Base-by-base conservation (phyloP, 2,329 filamentous ascomycete species). In the Trichoderma guizhouense region DNA sequence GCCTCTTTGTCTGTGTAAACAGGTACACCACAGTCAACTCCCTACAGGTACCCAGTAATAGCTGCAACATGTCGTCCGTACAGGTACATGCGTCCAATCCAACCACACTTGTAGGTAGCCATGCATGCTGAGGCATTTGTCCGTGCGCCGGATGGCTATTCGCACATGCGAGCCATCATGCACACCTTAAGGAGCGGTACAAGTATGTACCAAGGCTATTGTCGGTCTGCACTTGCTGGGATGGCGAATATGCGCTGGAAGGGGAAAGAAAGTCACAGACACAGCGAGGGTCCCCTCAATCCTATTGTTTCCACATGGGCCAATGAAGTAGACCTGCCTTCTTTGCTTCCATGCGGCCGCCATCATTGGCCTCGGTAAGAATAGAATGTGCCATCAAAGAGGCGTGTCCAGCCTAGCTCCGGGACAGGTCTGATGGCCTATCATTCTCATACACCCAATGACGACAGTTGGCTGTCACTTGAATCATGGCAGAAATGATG, bases 401-500 rank as follows among this genome's bases (percentile, higher is more conserved):
- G 30, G 18, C 53, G 58, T 43, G 67, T 39, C 36, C 36, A 47
- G 36, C 43, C 55, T n/a, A 21, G 24, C 26, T 60, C n/a, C 24
- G 18, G 26, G 14, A 11, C 18, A 24, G 5, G 15, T 43, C 39
- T 21, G 53, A 32, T 18, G 32, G 32, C 34, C 34, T 24, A 51
- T 63, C 57, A 68, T 63, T 63, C 21, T n/a, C 57, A 57, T 47
- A 67, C 64, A 68, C 57, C 70, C 55, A 57, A 58, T 72, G 57
- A 68, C 57, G 70, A 60, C 43, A 43, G 30, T 58, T 18, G 55
- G 71, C 32, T 72, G 74, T 69, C 66, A 69, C 66, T 62, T 62
- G n/a, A 14, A 51, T 51, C 36, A 51, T n/a, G n/a, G 24, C 12
- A 26, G 36, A 26, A 39, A 36, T 30, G 57, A 60, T 53, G 51